Percentiles rank a stretch among this genome's conserved stretches.
These are phyloP conservation scores for Skeletonema marinoi DNA, from an alignment of 108 stramenopile genomes.

Conservation along the genomic window DNA sequence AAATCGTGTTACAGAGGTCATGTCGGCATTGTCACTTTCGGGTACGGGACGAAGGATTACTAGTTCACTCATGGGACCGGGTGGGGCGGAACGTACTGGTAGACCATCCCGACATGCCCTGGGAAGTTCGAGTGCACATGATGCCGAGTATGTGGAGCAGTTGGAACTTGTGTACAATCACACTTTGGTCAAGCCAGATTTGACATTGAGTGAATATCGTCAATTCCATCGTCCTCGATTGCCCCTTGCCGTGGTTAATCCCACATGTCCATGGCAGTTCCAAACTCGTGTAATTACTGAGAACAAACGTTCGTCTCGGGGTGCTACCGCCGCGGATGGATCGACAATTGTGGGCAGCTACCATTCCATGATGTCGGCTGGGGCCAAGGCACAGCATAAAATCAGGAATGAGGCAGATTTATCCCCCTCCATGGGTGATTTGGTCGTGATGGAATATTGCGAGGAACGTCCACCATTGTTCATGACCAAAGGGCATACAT, in stretches of 20 bases:
- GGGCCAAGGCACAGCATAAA: constrained; percentile 73
- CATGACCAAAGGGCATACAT: constrained; percentile 84
- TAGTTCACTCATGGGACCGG: constrained; percentile 86
- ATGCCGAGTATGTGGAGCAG: constrained; percentile 86
- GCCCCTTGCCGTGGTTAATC: constrained; percentile 61
- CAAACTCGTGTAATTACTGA: constrained; percentile 57
- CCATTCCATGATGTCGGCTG: constrained; percentile 76
- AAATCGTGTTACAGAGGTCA: constrained; percentile 80
- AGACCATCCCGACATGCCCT: constrained; percentile 63
- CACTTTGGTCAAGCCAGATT: constrained; percentile 59
- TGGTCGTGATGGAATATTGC: constrained; percentile 80
- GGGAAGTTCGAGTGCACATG: constrained; percentile 60
- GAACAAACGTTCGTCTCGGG: constrained; percentile 25
- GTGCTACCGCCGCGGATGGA: constrained; percentile 40
- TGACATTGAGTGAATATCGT: constrained; percentile 63
- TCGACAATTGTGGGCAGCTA: constrained; percentile 62
- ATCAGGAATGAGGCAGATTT: constrained; percentile 84
- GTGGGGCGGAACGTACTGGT: constrained; percentile 88
- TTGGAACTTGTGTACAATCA: constrained; percentile 86
- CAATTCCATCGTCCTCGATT: constrained; percentile 87
- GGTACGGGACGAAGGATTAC: constrained; percentile 88
- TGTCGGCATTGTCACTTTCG: constrained; percentile 62
- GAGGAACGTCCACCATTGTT: constrained; percentile 86
- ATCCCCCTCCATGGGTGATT: constrained; percentile 70
- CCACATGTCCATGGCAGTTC: constrained; percentile 80